Base-by-base conservation (phyloP, 2,329 filamentous ascomycete species). In the Teratosphaeria destructans region DNA sequence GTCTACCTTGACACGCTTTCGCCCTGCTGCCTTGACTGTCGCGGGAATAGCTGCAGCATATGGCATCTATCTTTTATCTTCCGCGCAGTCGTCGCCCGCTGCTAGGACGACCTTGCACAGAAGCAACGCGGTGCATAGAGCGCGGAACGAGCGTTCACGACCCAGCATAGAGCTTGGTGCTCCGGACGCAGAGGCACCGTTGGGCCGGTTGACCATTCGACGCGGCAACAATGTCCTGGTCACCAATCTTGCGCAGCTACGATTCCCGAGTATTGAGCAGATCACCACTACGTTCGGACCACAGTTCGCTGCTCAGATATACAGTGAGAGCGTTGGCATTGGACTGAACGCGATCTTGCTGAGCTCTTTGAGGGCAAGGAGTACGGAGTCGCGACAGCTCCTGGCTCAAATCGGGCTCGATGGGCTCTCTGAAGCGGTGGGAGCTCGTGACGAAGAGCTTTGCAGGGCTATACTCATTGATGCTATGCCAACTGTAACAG, bases 121-220 rank as follows among this genome's bases (percentile, higher is more conserved):
- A 62, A 86, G 85, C 69, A 89, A 88, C 72, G 86, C 87, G 11
- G 70, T 89, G 43, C 84, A 85, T 62, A 81, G 82, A 12, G 39
- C 54, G 70, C 60, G 27, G 14, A 54, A 29, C 37, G 59, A 49
- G 5, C 54, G 26, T 14, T 19, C 47, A 27, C 26, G 55, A 53
- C 52, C 35, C 8, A 10, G 34, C 26, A 26, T 57, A 7, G 19
- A 53, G 10, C n/a, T 59, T 32, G 27, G 27, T 29, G 26, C 34
- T 39, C 58, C 60, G 10, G 34, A 55, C 26, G 5, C 55, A 37
- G 57, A 54, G 7, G 26, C 35, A 23, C 37, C 49, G 14, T 35
- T 62, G 32, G 56, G 57, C 23, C 43, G 27, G 19, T 14, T 62
- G 34, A 32, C 16, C 14, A 27, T 52, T 16, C 52, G 23, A 16